These are phyloP conservation scores for Boletus vermiculosoides DNA, from an alignment of 768 basidiomycete species.

Conservation along the genomic window DNA sequence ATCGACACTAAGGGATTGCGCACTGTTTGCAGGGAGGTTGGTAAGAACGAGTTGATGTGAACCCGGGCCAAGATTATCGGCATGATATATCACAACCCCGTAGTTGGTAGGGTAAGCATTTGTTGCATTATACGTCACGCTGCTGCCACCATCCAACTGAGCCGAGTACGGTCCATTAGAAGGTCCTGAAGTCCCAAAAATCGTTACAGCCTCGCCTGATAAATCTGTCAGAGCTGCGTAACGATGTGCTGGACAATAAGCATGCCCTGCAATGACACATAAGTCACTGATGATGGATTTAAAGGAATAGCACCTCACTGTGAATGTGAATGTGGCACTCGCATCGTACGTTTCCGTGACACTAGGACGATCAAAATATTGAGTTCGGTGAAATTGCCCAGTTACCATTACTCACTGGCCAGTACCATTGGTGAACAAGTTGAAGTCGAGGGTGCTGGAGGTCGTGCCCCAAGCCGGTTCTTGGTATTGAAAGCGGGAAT, in stretches of 20 bases:
- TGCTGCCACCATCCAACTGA: slow-evolving; percentile 36
- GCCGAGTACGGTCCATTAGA: slow-evolving; percentile 35
- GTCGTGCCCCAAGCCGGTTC: slow-evolving; percentile 38
- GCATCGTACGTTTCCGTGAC: slow-evolving; percentile 36
- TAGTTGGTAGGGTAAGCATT: slow-evolving; percentile 20
- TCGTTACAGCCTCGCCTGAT: slow-evolving; percentile 42
- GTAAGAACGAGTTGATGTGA: slow-evolving; percentile 35
- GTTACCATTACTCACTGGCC: slow-evolving; percentile 37
- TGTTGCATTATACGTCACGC: slow-evolving; percentile 21
- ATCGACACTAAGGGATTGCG: slow-evolving; percentile 32
- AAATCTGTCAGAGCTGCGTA: background rate
- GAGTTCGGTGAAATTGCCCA: background rate
- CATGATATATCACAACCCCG: slow-evolving; percentile 35
- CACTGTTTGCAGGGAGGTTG: slow-evolving; percentile 26
- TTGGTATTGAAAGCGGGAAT: slow-evolving; percentile 40
- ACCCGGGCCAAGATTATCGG: slow-evolving; percentile 40
- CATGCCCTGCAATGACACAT: slow-evolving; percentile 21
- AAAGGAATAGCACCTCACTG: slow-evolving; percentile 29
- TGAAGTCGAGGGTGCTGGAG: slow-evolving; percentile 31
- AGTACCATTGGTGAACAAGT: slow-evolving; percentile 41
- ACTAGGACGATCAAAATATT: slow-evolving; percentile 21
- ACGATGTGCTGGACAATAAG: background rate
- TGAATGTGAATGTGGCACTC: slow-evolving; percentile 39
- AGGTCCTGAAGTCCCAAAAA: slow-evolving; percentile 45
- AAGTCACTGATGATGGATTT: slow-evolving; percentile 2